Conservation (phyloP, 192 early-diverging fungal genomes). For the Coemansia sp. region DNA sequence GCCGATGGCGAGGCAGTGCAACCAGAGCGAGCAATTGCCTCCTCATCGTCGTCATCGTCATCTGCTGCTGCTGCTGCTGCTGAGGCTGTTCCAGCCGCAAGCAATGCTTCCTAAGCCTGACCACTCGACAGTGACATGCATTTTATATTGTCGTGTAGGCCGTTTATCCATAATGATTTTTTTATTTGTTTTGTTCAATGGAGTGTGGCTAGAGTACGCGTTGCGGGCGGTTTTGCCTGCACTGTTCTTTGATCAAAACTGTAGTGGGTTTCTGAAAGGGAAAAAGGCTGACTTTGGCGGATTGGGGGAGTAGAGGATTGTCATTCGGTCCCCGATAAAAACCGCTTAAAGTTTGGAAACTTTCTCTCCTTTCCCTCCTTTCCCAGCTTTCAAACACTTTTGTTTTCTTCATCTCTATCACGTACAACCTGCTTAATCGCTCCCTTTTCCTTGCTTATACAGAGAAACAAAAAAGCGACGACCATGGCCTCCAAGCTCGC, state of each 20-base stretch:
- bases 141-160: background rate
- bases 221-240: too few relatives aligned
- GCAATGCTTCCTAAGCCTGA: background rate
- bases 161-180: background rate
- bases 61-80: background rate
- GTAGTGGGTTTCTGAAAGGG: background rate
- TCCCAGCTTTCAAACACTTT: background rate
- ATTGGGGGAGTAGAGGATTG: background rate
- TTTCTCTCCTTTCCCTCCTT: background rate
- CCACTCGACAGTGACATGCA: background rate
- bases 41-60: background rate
- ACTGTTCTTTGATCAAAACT: background rate
- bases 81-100: background rate
- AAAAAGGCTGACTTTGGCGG: background rate
- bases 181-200: background rate
- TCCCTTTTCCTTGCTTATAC: background rate
- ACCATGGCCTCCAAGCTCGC: conserved; percentile 40
- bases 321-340: too few relatives aligned
- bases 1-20: background rate
- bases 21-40: background rate
- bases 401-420: background rate
- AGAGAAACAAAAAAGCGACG: background rate
- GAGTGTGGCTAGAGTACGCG: too few relatives aligned
- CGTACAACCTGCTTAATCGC: background rate
- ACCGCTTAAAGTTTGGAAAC: too few relatives aligned